Conservation (phyloP, 2,329 filamentous ascomycete genomes). For the Phoma herbarum region DNA sequence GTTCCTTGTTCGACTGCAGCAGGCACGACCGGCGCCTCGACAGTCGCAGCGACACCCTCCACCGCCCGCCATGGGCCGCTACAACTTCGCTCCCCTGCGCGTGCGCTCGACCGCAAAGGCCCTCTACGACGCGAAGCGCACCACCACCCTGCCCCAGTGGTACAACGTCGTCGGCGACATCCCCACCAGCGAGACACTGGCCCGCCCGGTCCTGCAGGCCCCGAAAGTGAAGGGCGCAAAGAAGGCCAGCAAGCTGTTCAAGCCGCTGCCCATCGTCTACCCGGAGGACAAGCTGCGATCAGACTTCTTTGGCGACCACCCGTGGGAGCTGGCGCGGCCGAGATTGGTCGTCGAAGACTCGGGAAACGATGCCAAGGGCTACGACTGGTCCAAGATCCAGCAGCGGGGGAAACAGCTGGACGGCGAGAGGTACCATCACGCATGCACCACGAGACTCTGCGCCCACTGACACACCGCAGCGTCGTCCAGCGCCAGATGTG, state of each 20-base stretch:
- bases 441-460: too few relatives aligned
- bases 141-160: conserved; percentile 62
- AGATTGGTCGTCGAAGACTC: conserved; percentile 84
- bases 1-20: background rate
- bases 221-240: conserved; percentile 52
- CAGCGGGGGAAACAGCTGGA: conserved; percentile 80
- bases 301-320: conserved; percentile 91
- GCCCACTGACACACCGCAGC: conserved; percentile 58
- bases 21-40: background rate
- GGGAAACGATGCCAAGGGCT: conserved; percentile 78
- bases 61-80: conserved; percentile 58
- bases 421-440: conserved; percentile 75
- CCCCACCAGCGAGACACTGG: conserved; percentile 67
- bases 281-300: conserved; percentile 82
- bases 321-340: conserved; percentile 94
- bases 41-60: conserved; percentile 1
- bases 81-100: conserved; percentile 61
- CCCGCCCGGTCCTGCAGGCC: conserved; percentile 63
- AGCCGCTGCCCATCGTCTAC: conserved; percentile 79
- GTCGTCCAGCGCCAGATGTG: conserved; percentile 92
- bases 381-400: conserved; percentile 80
- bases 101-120: conserved; percentile 63
- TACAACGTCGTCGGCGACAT: conserved; percentile 64
- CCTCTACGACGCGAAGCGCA: conserved; percentile 57
- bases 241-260: conserved; percentile 79